Percentiles rank a stretch among this genome's conserved stretches.
These are phyloP conservation scores for Yamadazyma sp. DNA, from an alignment of 1,139 yeast genomes.

Conservation along the genomic window DNA sequence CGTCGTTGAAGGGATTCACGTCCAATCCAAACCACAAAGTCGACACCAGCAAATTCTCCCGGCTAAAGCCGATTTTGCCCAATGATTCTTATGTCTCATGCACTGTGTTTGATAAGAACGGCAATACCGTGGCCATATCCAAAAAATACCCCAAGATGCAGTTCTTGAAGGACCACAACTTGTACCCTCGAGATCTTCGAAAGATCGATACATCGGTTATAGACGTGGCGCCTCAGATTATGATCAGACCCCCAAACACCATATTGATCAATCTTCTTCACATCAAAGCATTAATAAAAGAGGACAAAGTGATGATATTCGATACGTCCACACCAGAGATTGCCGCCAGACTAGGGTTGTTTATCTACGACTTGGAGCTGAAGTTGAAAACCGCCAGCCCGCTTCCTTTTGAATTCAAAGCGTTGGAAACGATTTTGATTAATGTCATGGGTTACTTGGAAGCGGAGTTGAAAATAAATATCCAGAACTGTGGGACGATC, in stretches of 20 bases:
- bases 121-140: constrained; percentile 72
- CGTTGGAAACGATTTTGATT: constrained; percentile 82
- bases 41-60: constrained; percentile 20
- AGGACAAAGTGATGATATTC: constrained; percentile 78
- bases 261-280: constrained; percentile 80
- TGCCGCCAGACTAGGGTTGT: constrained; percentile 66
- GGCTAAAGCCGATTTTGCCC: constrained; percentile 58
- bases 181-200: constrained; percentile 79
- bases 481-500: constrained; percentile 72
- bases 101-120: constrained; percentile 71
- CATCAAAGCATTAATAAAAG: constrained; percentile 81
- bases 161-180: constrained; percentile 70
- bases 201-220: constrained; percentile 87
- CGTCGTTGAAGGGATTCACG: constrained; percentile 16
- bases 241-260: constrained; percentile 70
- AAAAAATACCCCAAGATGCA: constrained; percentile 76
- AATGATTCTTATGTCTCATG: constrained; percentile 61
- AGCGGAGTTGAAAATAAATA: constrained; percentile 78
- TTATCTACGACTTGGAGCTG: constrained; percentile 84
- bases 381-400: constrained; percentile 51
- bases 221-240: constrained; percentile 85
- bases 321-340: constrained; percentile 62
- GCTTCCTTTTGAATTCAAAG: constrained; percentile 77
- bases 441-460: constrained; percentile 82
- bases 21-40: constrained; percentile 16